Base-by-base conservation (phyloP, 1,284 basidiomycete genomes). In the Fomitopsis schrenkii region DNA sequence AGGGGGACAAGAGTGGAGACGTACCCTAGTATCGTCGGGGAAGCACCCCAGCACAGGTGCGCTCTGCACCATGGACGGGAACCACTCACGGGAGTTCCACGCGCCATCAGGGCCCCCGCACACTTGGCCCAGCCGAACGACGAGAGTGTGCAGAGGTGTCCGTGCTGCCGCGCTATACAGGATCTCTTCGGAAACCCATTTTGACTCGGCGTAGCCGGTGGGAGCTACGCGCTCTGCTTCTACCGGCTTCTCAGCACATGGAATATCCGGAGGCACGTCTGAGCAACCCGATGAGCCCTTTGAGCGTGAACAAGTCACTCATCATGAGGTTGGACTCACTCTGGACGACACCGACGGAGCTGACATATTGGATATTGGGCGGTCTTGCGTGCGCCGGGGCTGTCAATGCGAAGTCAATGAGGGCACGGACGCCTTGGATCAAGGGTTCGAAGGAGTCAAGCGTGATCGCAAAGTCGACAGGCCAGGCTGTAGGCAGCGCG, bases 1-100 rank as follows among this genome's bases (percentile, higher is more conserved):
- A 62, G 12, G 56, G 36, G 38, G 68, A 48, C 58, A 68, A n/a
- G 5, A 55, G 33, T 36, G 35, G 22, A 22, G 57, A 54, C 67
- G 41, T 54, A 71, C 70, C 45, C 62, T 64, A 9, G 60, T 48
- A 38, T 65, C 58, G 44, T 66, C 65, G 2, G 75, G 75, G 8
- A 79, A 60, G 15, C 59, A 70, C 3, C 68, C 67, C 4, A 75
- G 62, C 17, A 67, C 59, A 2, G 71, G 48, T 10, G 71, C 72
- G 0, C 73, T 75, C 59, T 76, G 73, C n/a, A 81, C 71, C 5
- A 82, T 68, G 50, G 74, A 69, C 1, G 80, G 80, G 15, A 81
- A 67, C 80, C 80, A 82, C 55, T 83, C 80, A 17, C 68, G 71
- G 50, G 71, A 66, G 50, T 75, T 77, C 81, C 81, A 82, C 14